These are phyloP conservation scores for Podila epigama DNA, from an alignment of 192 early-diverging fungal species.

Conservation along the genomic window DNA sequence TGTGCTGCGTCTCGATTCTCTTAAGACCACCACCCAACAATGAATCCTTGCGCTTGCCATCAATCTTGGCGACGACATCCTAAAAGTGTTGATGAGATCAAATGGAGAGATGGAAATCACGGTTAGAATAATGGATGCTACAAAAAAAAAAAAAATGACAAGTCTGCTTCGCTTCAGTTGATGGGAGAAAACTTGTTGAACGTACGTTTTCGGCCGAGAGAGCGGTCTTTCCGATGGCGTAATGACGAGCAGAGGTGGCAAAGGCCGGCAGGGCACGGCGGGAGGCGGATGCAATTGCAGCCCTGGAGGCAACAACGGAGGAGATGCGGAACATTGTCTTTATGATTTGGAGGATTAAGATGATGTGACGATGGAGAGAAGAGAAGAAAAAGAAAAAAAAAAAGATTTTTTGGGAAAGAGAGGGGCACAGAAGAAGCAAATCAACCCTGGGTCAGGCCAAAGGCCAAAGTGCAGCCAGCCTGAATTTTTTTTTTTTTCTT, in stretches of 20 bases:
- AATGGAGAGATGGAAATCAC: neutral
- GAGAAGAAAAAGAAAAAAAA: neutral
- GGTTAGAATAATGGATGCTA: neutral
- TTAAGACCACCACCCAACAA: slow-evolving; percentile 80
- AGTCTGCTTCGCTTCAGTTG: neutral
- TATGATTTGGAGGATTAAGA: neutral
- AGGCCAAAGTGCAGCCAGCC: neutral
- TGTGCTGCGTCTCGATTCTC: slow-evolving; percentile 85
- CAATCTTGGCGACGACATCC: slow-evolving; percentile 57
- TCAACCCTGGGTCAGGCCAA: neutral
- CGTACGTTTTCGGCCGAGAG: slow-evolving; percentile 43
- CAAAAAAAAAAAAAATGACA: neutral
- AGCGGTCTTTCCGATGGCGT: slow-evolving; percentile 48
- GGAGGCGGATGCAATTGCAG: slow-evolving; percentile 43
- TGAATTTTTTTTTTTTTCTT: neutral
- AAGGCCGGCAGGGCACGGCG: slow-evolving; percentile 39
- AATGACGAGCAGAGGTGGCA: slow-evolving; percentile 42
- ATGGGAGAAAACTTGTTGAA: neutral
- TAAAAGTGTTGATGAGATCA: slow-evolving; percentile 13
- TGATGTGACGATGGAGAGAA: neutral
- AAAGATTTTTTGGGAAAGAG: neutral
- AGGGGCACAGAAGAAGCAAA: neutral
- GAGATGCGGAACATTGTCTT: slow-evolving; percentile 33
- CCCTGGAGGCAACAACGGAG: slow-evolving; percentile 38
- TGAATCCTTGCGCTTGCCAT: slow-evolving; percentile 76